Conservation (phyloP, 441 rosid genomes). For the Mallotus repandus region DNA sequence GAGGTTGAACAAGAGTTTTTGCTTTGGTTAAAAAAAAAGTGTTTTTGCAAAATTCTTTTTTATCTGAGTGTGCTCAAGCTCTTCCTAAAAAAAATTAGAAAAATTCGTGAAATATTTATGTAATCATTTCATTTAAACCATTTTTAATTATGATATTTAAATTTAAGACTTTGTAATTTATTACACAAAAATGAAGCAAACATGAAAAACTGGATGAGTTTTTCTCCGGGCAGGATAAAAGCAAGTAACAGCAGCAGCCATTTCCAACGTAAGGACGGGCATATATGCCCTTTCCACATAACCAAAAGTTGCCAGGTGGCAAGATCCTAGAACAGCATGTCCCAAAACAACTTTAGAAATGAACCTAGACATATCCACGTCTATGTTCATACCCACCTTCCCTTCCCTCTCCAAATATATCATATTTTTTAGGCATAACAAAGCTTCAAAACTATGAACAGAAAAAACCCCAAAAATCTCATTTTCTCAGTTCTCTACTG, state of each 20-base stretch:
- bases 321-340: neutral
- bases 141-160: too few relatives aligned
- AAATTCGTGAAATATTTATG: too few relatives aligned
- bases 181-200: neutral
- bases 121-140: too few relatives aligned
- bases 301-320: constrained; percentile 8
- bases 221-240: too few relatives aligned
- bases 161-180: too few relatives aligned
- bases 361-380: neutral
- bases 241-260: neutral
- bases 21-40: too few relatives aligned
- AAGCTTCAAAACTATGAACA: neutral
- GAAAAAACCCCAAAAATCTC: neutral
- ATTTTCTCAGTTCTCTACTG: neutral
- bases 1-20: too few relatives aligned
- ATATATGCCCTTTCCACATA: too few relatives aligned
- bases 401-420: neutral
- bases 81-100: too few relatives aligned
- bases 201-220: neutral
- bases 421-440: neutral
- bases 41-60: too few relatives aligned
- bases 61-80: too few relatives aligned
- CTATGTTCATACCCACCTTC: constrained; percentile 4
- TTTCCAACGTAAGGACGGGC: neutral
- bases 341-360: neutral